phyloP scores from a whole-genome alignment of 176 grass and related monocot genomes.

The maize (Zea mays) region Zm-B73-REFERENCE-NAM-5.0 NC_050099.1:120189001-120189500 shows the following conservation, averaged over 20 bases:
- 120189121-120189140: neutral
- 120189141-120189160: neutral
- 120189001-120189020: neutral
- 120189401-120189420: slow-evolving; percentile 99
- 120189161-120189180: neutral
- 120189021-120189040: neutral
- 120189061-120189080: neutral
- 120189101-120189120: neutral
- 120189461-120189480: slow-evolving; percentile 80
- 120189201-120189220: neutral
- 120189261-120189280: no score
- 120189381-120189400: slow-evolving; percentile 32
- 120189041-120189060: neutral
- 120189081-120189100: neutral
- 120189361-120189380: neutral
- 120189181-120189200: neutral
- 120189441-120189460: slow-evolving; percentile 87
- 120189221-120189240: neutral
- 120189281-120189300: neutral
- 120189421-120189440: slow-evolving; percentile 92
- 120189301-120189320: neutral
- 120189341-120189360: neutral
- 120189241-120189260: neutral
- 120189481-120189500: slow-evolving; percentile 87
- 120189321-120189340: neutral